phyloP scores from a whole-genome alignment of 176 grass and related monocot species.

The Oryza glumipatula region DNA sequence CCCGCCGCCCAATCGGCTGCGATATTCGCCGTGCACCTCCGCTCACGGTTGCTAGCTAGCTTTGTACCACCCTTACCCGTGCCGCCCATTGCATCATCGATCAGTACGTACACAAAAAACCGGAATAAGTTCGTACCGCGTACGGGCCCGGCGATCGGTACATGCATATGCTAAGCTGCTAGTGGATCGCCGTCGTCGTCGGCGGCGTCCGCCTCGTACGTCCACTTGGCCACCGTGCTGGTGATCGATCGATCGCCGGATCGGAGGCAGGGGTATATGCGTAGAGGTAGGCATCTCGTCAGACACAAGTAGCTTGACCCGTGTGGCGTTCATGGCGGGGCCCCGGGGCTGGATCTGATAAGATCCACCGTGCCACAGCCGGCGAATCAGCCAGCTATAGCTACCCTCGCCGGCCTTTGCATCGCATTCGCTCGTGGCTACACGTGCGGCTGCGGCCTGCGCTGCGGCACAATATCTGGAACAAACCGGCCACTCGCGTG shows the following conservation, averaged over 20 bases:
- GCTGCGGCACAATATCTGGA: no score
- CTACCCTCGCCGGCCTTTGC: not conserved
- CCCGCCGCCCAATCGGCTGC: constrained; percentile 37
- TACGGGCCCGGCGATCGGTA: not conserved
- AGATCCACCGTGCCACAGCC: not conserved
- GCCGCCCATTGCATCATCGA: not conserved
- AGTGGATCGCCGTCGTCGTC: constrained; percentile 5
- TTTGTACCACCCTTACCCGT: not conserved
- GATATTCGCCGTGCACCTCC: not conserved
- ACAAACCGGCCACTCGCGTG: not conserved
- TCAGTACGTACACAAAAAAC: not conserved
- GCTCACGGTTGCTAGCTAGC: no score
- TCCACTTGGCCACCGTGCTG: not conserved
- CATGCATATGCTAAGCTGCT: no score
- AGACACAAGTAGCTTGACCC: not conserved
- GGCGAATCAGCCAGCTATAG: not conserved
- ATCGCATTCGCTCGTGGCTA: not conserved
- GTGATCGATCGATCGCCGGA: not conserved
- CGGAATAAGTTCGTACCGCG: not conserved
- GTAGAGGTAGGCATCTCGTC: no score
- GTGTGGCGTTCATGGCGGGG: not conserved
- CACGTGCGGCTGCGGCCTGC: not conserved
- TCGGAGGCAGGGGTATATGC: no score
- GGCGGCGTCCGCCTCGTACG: not conserved
- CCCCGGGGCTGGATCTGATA: constrained; percentile 2